Percentiles rank a stretch among this genome's conserved stretches.
These are phyloP conservation scores for Naganishia vishniacii DNA, from an alignment of 768 basidiomycete species.

Conservation along the genomic window DNA sequence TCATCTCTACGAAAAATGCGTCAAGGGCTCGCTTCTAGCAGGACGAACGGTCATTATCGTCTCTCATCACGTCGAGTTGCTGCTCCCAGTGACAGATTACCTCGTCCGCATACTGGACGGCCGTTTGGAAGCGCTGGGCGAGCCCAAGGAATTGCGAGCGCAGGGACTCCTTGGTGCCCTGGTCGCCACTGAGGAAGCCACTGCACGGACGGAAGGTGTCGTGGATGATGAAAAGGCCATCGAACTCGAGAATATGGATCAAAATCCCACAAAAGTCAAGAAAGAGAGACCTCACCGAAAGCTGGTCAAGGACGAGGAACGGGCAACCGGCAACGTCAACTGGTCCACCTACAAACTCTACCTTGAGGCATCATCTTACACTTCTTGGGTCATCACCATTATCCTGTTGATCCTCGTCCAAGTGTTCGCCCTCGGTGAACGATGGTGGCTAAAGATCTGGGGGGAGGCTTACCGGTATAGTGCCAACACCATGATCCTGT, in stretches of 20 bases:
- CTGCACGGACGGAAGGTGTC: constrained; percentile 38
- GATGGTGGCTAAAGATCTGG: constrained; percentile 72
- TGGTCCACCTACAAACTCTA: constrained; percentile 60
- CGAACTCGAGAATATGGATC: constrained; percentile 36
- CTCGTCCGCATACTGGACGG: constrained; percentile 75
- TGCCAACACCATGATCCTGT: background rate
- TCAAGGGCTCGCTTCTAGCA: constrained; percentile 52
- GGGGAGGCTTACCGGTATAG: constrained; percentile 53
- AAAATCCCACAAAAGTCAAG: constrained; percentile 39
- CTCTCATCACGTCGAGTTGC: constrained; percentile 77
- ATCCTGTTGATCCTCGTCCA: constrained; percentile 54
- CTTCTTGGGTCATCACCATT: constrained; percentile 40
- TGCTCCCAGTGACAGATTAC: constrained; percentile 67
- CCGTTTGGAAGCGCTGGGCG: constrained; percentile 69
- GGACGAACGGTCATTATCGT: constrained; percentile 54
- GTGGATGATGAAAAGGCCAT: constrained; percentile 22
- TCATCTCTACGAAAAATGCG: constrained; percentile 55
- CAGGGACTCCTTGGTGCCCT: constrained; percentile 63
- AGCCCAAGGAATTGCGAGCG: constrained; percentile 59
- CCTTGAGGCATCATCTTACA: constrained; percentile 45
- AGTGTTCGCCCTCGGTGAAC: constrained; percentile 34
- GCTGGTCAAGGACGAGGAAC: constrained; percentile 71
- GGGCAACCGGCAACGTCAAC: constrained; percentile 74
- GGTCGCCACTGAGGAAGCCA: constrained; percentile 52
- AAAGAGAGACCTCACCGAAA: constrained; percentile 33